phyloP scores from a whole-genome alignment of 805 yeast species.

The Ogataea pini region DNA sequence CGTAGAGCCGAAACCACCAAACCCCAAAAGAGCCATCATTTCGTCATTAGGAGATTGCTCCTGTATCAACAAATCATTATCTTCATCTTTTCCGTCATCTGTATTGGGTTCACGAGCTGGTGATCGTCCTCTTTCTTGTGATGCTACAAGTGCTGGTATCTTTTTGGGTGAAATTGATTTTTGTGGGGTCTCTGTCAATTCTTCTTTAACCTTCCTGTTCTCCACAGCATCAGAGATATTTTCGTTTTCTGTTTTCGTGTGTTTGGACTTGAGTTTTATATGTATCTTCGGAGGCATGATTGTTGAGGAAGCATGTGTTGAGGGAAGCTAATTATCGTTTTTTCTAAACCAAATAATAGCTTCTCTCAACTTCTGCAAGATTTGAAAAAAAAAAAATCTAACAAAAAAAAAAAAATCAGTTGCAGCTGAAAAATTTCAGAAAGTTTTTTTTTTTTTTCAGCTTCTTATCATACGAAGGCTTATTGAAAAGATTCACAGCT shows the following conservation, averaged over 20 bases:
- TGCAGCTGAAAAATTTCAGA: conserved; percentile 2
- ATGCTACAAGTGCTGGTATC: too few species aligned
- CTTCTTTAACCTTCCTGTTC: background rate
- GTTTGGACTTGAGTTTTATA: conserved; percentile 20
- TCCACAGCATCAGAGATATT: background rate
- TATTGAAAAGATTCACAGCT: background rate
- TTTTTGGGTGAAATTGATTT: too few species aligned
- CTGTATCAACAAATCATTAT: conserved; percentile 4
- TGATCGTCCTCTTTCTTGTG: conserved; percentile 15
- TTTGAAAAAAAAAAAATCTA: conserved; percentile 3
- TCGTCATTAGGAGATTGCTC: conserved; percentile 19
- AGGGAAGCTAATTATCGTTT: too few species aligned
- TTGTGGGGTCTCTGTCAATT: background rate
- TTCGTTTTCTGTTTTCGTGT: conserved; percentile 17
- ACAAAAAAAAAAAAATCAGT: conserved; percentile 9
- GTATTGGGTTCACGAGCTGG: background rate
- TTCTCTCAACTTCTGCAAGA: conserved; percentile 2
- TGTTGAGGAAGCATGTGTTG: background rate
- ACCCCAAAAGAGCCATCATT: conserved; percentile 57
- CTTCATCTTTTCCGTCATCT: background rate
- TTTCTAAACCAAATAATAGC: too few species aligned
- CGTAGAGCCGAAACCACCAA: conserved; percentile 53
- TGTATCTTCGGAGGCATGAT: conserved; percentile 24
- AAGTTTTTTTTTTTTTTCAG: background rate
- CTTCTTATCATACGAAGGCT: background rate